A percentile compares a stretch with the other conserved stretches of the same genome.
phyloP scores from a whole-genome alignment of 163 green algal species.

The Chlamydomonas reinhardtii region DNA sequence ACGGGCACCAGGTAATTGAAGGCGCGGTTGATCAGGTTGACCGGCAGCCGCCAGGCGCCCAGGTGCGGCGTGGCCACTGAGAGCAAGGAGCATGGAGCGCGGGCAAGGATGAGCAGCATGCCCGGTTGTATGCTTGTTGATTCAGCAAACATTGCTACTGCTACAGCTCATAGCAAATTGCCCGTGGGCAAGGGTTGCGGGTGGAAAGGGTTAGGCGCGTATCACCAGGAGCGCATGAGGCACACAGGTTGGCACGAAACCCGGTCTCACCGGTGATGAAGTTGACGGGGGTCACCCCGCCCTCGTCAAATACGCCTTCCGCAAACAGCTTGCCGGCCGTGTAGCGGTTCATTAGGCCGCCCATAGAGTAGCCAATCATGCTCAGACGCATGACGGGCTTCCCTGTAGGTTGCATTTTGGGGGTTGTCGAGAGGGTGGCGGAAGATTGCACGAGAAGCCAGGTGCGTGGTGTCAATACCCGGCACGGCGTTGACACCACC shows the following conservation, averaged over 20 bases:
- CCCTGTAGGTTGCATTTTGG: neutral
- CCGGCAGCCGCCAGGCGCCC: slow-evolving; percentile 50
- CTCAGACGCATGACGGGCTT: slow-evolving; percentile 4
- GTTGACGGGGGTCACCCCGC: slow-evolving; percentile 32
- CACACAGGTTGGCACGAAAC: no score
- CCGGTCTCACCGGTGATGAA: slow-evolving; percentile 50
- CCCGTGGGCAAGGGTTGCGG: no score
- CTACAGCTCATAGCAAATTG: no score
- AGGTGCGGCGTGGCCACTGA: slow-evolving; percentile 59
- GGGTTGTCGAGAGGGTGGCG: neutral
- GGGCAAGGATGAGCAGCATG: no score
- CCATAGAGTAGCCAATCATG: slow-evolving; percentile 58
- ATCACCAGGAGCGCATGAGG: no score
- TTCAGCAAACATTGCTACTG: no score
- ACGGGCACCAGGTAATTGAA: slow-evolving; percentile 58
- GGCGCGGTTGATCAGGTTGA: slow-evolving; percentile 26
- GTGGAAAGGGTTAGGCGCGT: no score
- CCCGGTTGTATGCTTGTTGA: no score
- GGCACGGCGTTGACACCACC: no score
- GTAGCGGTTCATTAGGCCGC: slow-evolving; percentile 52
- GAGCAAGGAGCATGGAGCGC: no score
- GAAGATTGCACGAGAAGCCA: neutral
- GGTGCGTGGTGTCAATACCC: neutral
- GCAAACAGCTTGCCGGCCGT: slow-evolving; percentile 48
- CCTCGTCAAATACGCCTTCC: neutral